These are phyloP conservation scores for Millerozyma miso DNA, from an alignment of 805 yeast genomes.

Conservation along the genomic window DNA sequence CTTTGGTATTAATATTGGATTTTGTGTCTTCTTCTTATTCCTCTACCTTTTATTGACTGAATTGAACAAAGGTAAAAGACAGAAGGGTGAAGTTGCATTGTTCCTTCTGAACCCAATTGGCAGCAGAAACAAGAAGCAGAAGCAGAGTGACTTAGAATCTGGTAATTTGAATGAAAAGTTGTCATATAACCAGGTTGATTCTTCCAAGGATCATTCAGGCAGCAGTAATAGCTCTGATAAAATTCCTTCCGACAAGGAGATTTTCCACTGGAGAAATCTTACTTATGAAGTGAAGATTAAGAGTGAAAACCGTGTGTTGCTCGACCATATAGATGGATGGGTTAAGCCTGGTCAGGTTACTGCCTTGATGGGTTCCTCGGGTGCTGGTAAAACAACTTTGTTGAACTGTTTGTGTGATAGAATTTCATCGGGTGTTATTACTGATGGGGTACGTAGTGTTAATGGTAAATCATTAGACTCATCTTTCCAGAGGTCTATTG, in stretches of 20 bases:
- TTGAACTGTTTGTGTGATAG: slow-evolving; percentile 52
- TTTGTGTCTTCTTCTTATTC: slow-evolving; percentile 14
- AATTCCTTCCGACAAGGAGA: slow-evolving; percentile 25
- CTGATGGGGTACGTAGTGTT: slow-evolving; percentile 52
- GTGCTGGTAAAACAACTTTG: slow-evolving; percentile 59
- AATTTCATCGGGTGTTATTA: slow-evolving; percentile 51
- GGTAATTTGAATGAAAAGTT: not conserved
- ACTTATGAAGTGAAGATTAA: slow-evolving; percentile 52
- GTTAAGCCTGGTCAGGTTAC: slow-evolving; percentile 51
- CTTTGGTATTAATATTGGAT: slow-evolving; percentile 41
- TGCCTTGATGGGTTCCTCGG: slow-evolving; percentile 63
- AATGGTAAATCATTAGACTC: slow-evolving; percentile 47
- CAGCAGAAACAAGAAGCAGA: not conserved
- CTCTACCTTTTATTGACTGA: slow-evolving; percentile 23
- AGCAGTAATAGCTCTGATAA: not conserved
- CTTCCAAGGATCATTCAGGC: not conserved
- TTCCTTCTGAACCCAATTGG: slow-evolving; percentile 13
- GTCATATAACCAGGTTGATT: not conserved
- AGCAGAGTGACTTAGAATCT: not conserved
- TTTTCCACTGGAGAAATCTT: slow-evolving; percentile 61
- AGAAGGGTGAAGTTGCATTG: slow-evolving; percentile 38
- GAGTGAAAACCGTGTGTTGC: slow-evolving; percentile 34
- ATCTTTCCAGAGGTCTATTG: slow-evolving; percentile 44
- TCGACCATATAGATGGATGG: slow-evolving; percentile 30
- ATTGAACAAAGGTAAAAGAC: slow-evolving; percentile 40